Evolutionary conservation across 1,284 basidiomycete genomes (phyloP).

Genomic region (Cutaneotrichosporon spelunceum): DNA sequence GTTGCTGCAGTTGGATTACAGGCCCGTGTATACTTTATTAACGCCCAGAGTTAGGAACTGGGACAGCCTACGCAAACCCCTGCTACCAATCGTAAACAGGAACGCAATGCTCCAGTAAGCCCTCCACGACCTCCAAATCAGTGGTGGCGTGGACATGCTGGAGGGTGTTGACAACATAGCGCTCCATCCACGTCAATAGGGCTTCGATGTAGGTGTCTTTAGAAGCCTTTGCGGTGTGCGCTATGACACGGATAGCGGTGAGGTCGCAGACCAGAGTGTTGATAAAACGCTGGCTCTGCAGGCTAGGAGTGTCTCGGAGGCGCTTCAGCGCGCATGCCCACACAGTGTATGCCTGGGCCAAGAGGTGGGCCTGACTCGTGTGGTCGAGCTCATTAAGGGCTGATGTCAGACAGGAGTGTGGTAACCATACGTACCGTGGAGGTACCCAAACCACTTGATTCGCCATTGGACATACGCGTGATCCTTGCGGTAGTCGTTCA

Average conservation of each 20-base stretch:
- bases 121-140: background rate
- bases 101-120: background rate
- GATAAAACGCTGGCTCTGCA: background rate
- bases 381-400: background rate
- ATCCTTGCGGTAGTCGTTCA: background rate
- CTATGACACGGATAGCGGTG: background rate
- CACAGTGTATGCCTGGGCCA: background rate
- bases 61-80: background rate
- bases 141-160: background rate
- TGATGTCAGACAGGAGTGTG: background rate
- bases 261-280: background rate
- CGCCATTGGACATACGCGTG: background rate
- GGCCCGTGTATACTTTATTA: background rate
- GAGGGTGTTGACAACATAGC: background rate
- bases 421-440: background rate
- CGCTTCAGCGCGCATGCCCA: background rate
- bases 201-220: background rate
- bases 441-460: background rate
- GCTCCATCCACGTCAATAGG: background rate
- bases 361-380: background rate
- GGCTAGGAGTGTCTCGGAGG: background rate
- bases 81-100: background rate
- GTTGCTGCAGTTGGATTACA: background rate
- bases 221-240: background rate
- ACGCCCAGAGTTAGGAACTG: background rate